Conservation (phyloP, 352 stramenopile genomes). For the Phytophthora sojae region DNA sequence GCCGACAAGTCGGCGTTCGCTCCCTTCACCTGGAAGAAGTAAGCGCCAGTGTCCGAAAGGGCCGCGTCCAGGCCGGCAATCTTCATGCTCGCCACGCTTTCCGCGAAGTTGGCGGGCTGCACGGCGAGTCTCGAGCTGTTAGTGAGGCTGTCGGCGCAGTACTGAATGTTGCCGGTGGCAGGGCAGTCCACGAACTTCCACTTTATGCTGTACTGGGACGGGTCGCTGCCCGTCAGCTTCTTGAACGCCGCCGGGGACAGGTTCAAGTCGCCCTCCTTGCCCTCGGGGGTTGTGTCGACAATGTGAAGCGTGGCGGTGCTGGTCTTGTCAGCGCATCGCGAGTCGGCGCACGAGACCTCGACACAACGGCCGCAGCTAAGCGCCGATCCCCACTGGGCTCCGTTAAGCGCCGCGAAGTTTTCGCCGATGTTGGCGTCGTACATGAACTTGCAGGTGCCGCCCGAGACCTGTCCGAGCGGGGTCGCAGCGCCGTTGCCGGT, state of each 20-base stretch:
- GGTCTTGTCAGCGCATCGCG: constrained; percentile 45
- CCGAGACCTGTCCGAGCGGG: constrained; percentile 42
- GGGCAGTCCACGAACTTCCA: constrained; percentile 61
- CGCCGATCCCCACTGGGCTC: constrained; percentile 57
- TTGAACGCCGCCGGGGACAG: constrained; percentile 53
- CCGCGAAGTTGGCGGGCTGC: constrained; percentile 47
- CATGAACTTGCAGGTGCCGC: constrained; percentile 75
- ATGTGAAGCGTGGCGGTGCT: constrained; percentile 57
- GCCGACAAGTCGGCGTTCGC: constrained; percentile 37
- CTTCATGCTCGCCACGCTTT: constrained; percentile 38
- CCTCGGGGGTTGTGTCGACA: constrained; percentile 72
- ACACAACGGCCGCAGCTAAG: constrained; percentile 70
- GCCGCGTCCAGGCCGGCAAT: constrained; percentile 57
- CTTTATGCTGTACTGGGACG: constrained; percentile 45
- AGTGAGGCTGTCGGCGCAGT: constrained; percentile 49
- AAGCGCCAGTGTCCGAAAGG: constrained; percentile 58
- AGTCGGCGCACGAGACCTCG: constrained; percentile 63
- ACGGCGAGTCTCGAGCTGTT: constrained; percentile 53
- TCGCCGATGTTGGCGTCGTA: constrained; percentile 39
- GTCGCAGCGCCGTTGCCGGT: constrained; percentile 58
- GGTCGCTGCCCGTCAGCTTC: constrained; percentile 44
- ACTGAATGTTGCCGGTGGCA: constrained; percentile 47
- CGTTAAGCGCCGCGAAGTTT: constrained; percentile 73
- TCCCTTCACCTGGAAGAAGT: constrained; percentile 57
- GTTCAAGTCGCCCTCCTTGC: constrained; percentile 56